These are phyloP conservation scores for Xylaria sp. DNA, from an alignment of 495 filamentous ascomycete species.

Conservation along the genomic window DNA sequence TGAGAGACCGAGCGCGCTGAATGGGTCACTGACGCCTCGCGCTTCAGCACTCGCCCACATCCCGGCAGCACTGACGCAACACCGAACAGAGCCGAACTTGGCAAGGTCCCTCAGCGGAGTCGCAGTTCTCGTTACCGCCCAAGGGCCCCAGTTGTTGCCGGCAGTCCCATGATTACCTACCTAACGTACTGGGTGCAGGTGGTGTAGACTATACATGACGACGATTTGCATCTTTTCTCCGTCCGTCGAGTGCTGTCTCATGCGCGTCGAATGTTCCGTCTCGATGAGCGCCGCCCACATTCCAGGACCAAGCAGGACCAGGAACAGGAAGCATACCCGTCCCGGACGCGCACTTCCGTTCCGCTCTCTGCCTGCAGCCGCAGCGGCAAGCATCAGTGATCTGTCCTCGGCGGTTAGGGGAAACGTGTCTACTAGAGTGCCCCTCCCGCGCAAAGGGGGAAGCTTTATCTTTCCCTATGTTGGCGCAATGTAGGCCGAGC, in stretches of 20 bases:
- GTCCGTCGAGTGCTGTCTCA: conserved; percentile 13
- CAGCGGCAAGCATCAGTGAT: neutral
- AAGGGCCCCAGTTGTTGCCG: conserved; percentile 10
- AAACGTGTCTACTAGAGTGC: conserved; percentile 23
- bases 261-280: neutral
- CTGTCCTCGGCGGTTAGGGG: neutral
- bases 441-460: conserved; percentile 19
- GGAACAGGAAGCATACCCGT: conserved; percentile 9
- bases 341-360: conserved; percentile 17
- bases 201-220: too few species aligned
- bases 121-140: neutral
- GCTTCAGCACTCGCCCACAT: conserved; percentile 15
- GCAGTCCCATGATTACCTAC: too few species aligned
- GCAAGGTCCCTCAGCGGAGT: neutral
- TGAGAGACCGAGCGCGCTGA: neutral
- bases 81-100: neutral
- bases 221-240: conserved; percentile 12
- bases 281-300: conserved; percentile 21
- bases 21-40: neutral
- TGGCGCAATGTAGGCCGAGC: conserved; percentile 35
- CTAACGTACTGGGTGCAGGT: too few species aligned
- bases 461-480: conserved; percentile 32
- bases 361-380: conserved; percentile 15
- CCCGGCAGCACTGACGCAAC: conserved; percentile 21
- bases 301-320: too few species aligned